Evolutionary conservation across 495 filamentous ascomycete species (phyloP).

Genomic region (Penicillium parvum): DNA sequence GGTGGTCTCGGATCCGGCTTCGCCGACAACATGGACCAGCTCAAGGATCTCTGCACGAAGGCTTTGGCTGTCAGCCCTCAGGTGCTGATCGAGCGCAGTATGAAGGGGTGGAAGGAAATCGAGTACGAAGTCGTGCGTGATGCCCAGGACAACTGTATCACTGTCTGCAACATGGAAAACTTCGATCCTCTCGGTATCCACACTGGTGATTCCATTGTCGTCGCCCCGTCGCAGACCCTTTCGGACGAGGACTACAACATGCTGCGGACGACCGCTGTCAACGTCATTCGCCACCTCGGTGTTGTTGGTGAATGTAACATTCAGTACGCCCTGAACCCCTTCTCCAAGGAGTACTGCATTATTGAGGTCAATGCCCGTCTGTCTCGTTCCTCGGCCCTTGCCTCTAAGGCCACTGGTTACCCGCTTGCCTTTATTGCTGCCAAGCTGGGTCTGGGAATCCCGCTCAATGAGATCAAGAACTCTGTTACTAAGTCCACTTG

Average conservation of each 20-base stretch:
- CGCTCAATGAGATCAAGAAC: slow-evolving; percentile 94
- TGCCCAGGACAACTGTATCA: slow-evolving; percentile 96
- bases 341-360: slow-evolving; percentile 96
- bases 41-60: slow-evolving; percentile 88
- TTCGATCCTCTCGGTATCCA: slow-evolving; percentile 98
- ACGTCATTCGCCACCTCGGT: slow-evolving; percentile 94
- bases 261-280: slow-evolving; percentile 96
- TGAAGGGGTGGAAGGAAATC: slow-evolving; percentile 99
- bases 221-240: slow-evolving; percentile 93
- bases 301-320: slow-evolving; percentile 99
- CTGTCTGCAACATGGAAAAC: slow-evolving; percentile 99
- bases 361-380: slow-evolving; percentile 99
- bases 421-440: slow-evolving; percentile 95
- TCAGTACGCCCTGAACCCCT: slow-evolving; percentile 95
- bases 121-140: slow-evolving; percentile 98
- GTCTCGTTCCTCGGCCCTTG: slow-evolving; percentile 91
- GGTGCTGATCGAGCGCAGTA: slow-evolving; percentile 92
- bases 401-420: slow-evolving; percentile 97
- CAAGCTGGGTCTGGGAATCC: slow-evolving; percentile 90
- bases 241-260: slow-evolving; percentile 99
- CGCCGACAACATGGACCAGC: slow-evolving; percentile 81
- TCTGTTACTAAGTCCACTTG: slow-evolving; percentile 94
- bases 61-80: slow-evolving; percentile 94
- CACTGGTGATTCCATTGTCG: slow-evolving; percentile 97
- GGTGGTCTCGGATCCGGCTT: slow-evolving; percentile 96